Evolutionary conservation across 2,329 filamentous ascomycete species (phyloP).

Genomic region (Colletotrichum sp.): DNA sequence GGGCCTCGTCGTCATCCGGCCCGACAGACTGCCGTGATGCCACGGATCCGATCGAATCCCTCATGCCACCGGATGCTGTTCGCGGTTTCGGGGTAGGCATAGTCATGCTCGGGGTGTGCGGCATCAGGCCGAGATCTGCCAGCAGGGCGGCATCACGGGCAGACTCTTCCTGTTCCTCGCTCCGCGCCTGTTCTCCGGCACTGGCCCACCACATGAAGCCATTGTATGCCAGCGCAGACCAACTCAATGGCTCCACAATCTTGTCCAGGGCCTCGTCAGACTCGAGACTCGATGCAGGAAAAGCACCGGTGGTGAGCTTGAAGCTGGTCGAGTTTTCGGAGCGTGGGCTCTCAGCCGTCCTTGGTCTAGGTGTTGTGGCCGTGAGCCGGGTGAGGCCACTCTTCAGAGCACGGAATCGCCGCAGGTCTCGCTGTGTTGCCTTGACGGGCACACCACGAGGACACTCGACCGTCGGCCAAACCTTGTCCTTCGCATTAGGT

Average conservation of each 20-base stretch:
- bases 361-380: conserved; percentile 16
- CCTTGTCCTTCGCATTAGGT: conserved; percentile 61
- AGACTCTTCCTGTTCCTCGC: conserved; percentile 64
- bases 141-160: conserved; percentile 61
- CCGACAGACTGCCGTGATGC: conserved; percentile 27
- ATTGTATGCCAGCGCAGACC: conserved; percentile 78
- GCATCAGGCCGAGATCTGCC: conserved; percentile 46
- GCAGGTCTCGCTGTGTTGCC: conserved; percentile 89
- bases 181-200: conserved; percentile 73
- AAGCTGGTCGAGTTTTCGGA: conserved; percentile 28
- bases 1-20: conserved; percentile 45
- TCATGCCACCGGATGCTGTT: conserved; percentile 36
- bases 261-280: conserved; percentile 56
- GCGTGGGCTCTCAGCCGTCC: conserved; percentile 27
- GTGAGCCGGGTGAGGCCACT: conserved; percentile 62
- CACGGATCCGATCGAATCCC: conserved; percentile 52
- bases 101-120: conserved; percentile 28
- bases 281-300: conserved; percentile 31
- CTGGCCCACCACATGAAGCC: conserved; percentile 93
- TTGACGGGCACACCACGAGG: conserved; percentile 70
- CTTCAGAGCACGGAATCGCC: conserved; percentile 76
- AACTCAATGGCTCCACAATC: conserved; percentile 68
- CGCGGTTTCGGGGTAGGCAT: conserved; percentile 25
- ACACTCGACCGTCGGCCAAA: conserved; percentile 79
- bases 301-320: conserved; percentile 21